Evolutionary conservation across 2,329 filamentous ascomycete species (phyloP).

Genomic region (Albifimbria verrucaria): DNA sequence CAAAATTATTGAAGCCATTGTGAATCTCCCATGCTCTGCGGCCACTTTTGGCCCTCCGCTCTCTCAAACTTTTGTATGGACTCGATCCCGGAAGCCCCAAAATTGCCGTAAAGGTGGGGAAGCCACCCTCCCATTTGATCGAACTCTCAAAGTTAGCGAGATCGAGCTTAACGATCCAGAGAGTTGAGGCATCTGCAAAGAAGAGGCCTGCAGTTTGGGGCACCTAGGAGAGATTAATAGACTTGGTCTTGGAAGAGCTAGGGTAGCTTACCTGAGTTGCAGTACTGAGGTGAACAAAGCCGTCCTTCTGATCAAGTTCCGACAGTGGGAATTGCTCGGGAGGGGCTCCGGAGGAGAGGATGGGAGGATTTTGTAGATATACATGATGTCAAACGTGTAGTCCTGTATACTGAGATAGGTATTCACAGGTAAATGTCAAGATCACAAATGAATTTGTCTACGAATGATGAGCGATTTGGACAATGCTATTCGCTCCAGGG

Average conservation of each 20-base stretch:
- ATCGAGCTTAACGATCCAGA: slow-evolving; percentile 54
- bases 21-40: slow-evolving; percentile 35
- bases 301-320: slow-evolving; percentile 56
- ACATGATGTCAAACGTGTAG: slow-evolving; percentile 23
- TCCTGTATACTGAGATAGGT: too few relatives aligned
- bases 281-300: slow-evolving; percentile 60
- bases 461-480: too few relatives aligned
- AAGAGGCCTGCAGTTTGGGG: slow-evolving; percentile 43
- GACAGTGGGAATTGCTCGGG: slow-evolving; percentile 55
- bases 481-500: too few relatives aligned
- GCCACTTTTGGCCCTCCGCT: slow-evolving; percentile 44
- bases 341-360: slow-evolving; percentile 49
- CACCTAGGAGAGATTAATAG: slow-evolving; percentile 26
- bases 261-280: slow-evolving; percentile 43
- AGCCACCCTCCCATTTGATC: slow-evolving; percentile 55
- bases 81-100: slow-evolving; percentile 51
- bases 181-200: slow-evolving; percentile 32
- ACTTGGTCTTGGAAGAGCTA: background rate
- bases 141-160: slow-evolving; percentile 39
- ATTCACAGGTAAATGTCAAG: too few relatives aligned
- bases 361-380: slow-evolving; percentile 61
- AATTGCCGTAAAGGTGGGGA: slow-evolving; percentile 58
- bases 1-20: slow-evolving; percentile 38
- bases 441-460: too few relatives aligned
- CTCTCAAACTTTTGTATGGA: slow-evolving; percentile 43